These are phyloP conservation scores for Monilinia aucupariae DNA, from an alignment of 2,329 filamentous ascomycete species.

Conservation along the genomic window DNA sequence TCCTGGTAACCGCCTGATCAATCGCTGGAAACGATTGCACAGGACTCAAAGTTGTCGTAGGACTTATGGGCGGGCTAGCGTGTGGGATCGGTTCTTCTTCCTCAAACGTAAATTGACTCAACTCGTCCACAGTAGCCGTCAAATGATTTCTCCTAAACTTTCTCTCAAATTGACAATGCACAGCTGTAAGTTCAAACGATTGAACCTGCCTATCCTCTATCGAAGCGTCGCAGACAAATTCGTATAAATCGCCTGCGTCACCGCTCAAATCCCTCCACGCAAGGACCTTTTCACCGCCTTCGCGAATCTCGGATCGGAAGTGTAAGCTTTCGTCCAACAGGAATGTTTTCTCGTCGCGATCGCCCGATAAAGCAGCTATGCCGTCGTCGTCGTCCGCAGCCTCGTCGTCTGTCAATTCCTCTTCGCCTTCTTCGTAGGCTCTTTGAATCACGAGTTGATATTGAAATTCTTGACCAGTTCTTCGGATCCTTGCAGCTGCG, in stretches of 20 bases:
- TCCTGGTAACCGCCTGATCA: constrained; percentile 22
- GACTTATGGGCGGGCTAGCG: constrained; percentile 54
- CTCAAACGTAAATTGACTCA: constrained; percentile 76
- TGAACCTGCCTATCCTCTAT: constrained; percentile 65
- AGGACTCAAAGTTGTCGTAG: constrained; percentile 37
- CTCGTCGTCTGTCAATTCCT: constrained; percentile 83
- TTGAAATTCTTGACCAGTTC: constrained; percentile 90
- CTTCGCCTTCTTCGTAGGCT: constrained; percentile 96
- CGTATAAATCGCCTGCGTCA: constrained; percentile 90
- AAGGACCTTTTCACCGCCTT: constrained; percentile 76
- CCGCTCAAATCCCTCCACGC: constrained; percentile 95
- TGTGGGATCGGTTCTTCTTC: constrained; percentile 58
- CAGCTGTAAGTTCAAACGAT: constrained; percentile 74
- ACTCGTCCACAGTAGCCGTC: constrained; percentile 73
- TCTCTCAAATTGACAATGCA: constrained; percentile 95
- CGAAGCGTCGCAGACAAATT: constrained; percentile 86
- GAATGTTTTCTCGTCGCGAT: constrained; percentile 97
- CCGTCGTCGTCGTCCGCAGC: constrained; percentile 71
- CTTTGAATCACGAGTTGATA: constrained; percentile 96
- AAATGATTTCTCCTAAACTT: constrained; percentile 80
- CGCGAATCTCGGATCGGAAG: constrained; percentile 76
- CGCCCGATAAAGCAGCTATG: constrained; percentile 64
- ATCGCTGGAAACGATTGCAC: constrained; percentile 26
- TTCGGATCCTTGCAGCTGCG: constrained; percentile 83
- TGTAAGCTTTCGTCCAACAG: constrained; percentile 87